These are phyloP conservation scores for Terfezia boudieri DNA, from an alignment of 495 filamentous ascomycete genomes.

Conservation along the genomic window DNA sequence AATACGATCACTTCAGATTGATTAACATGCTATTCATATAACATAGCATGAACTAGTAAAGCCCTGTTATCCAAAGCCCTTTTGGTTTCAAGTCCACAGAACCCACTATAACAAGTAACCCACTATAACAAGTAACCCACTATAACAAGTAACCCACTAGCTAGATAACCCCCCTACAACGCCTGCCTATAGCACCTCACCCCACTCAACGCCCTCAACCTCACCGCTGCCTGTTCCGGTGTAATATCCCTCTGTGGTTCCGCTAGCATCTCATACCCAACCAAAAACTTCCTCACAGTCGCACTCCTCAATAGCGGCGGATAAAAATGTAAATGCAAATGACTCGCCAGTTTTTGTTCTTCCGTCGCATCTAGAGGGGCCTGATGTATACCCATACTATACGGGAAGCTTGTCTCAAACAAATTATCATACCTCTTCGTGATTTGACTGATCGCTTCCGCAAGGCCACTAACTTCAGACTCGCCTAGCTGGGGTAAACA, in stretches of 20 bases:
- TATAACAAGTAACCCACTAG: too few relatives aligned
- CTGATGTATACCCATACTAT: conserved; percentile 82
- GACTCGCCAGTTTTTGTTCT: conserved; percentile 64
- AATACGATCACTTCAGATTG: too few relatives aligned
- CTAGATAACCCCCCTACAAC: conserved; percentile 18
- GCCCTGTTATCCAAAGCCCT: too few relatives aligned
- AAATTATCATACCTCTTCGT: conserved; percentile 87
- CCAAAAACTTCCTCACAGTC: conserved; percentile 84
- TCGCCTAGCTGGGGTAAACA: conserved; percentile 57
- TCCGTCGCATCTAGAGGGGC: conserved; percentile 68
- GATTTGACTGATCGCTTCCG: conserved; percentile 65
- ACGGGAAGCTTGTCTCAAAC: conserved; percentile 91
- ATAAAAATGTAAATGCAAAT: conserved; percentile 95
- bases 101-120: too few relatives aligned
- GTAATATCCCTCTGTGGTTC: conserved; percentile 97
- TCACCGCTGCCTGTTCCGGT: conserved; percentile 76
- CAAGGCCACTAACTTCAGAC: conserved; percentile 44
- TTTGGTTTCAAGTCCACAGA: too few relatives aligned
- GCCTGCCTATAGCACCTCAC: conserved; percentile 67
- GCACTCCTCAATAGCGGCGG: conserved; percentile 81
- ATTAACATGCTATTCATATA: too few relatives aligned
- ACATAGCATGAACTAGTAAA: too few relatives aligned
- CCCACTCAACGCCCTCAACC: conserved; percentile 43
- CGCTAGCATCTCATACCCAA: conserved; percentile 87
- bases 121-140: too few relatives aligned